phyloP scores from a whole-genome alignment of 352 stramenopile species.

The Globisporangium splendens region DNA sequence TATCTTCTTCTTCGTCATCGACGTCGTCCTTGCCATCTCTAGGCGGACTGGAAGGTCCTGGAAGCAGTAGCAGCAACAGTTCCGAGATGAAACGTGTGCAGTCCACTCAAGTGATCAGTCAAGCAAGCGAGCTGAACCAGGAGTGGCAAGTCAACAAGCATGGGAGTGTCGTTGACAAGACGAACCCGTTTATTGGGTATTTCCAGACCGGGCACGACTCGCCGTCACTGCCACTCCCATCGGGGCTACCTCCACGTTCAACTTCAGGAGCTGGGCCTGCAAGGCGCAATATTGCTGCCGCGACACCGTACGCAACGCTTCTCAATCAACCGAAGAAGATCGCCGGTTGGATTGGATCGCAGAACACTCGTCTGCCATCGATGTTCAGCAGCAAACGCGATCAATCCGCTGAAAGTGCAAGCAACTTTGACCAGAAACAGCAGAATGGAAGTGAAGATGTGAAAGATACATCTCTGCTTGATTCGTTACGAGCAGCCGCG shows the following conservation, averaged over 20 bases:
- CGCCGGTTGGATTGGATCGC: slow-evolving; percentile 44
- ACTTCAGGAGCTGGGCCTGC: slow-evolving; percentile 6
- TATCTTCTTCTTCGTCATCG: slow-evolving; percentile 13
- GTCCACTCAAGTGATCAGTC: slow-evolving; percentile 9
- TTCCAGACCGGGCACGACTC: slow-evolving; percentile 50
- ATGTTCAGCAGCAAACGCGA: slow-evolving; percentile 31
- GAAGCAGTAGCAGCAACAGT: background rate
- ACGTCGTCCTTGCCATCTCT: slow-evolving; percentile 11
- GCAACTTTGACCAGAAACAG: background rate
- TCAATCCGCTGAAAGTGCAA: slow-evolving; percentile 12
- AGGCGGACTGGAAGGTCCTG: background rate
- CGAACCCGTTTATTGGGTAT: slow-evolving; percentile 85
- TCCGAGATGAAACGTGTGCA: background rate
- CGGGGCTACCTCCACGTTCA: slow-evolving; percentile 7
- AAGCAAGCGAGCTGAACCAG: slow-evolving; percentile 17
- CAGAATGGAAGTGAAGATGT: background rate
- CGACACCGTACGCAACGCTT: slow-evolving; percentile 23
- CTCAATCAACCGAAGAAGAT: slow-evolving; percentile 42
- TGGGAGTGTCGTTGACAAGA: slow-evolving; percentile 72
- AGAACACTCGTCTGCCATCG: slow-evolving; percentile 26
- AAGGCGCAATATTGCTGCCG: background rate
- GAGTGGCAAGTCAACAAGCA: slow-evolving; percentile 36
- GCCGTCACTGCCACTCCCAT: background rate
- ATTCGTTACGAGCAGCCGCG: slow-evolving; percentile 6
- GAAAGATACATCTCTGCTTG: slow-evolving; percentile 3